Conservation (phyloP, 164 flowering plant genomes). For the Macadamia tetraphylla region DNA sequence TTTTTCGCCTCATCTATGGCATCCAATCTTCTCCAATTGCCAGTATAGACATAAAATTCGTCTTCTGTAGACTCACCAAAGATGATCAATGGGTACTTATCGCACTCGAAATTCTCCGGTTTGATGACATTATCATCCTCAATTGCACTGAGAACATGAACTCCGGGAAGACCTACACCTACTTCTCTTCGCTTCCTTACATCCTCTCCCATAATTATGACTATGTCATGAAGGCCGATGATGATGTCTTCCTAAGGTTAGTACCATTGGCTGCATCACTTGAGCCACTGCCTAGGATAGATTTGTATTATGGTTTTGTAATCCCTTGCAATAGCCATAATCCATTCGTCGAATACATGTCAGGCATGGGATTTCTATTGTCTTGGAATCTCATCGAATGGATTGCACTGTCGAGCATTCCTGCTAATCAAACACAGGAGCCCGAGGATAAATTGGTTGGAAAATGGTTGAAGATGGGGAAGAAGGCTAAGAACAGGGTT, state of each 20-base stretch:
- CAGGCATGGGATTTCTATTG: slow-evolving; percentile 60
- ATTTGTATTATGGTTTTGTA: slow-evolving; percentile 58
- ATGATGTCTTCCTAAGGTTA: slow-evolving; percentile 45
- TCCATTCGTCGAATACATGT: slow-evolving; percentile 57
- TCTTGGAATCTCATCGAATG: slow-evolving; percentile 70
- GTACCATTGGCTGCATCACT: slow-evolving; percentile 31
- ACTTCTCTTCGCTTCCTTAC: slow-evolving; percentile 47
- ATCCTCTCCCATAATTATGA: slow-evolving; percentile 30
- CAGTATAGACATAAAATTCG: slow-evolving; percentile 41
- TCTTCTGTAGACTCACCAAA: slow-evolving; percentile 60
- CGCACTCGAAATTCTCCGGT: slow-evolving; percentile 50
- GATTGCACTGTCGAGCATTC: slow-evolving; percentile 40
- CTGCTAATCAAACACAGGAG: slow-evolving; percentile 30
- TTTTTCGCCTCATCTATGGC: slow-evolving; percentile 57
- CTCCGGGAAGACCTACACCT: slow-evolving; percentile 58
- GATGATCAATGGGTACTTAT: slow-evolving; percentile 40
- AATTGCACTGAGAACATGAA: slow-evolving; percentile 66
- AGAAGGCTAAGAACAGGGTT: background rate
- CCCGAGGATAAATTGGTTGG: slow-evolving; percentile 41
- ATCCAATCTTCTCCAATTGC: slow-evolving; percentile 44
- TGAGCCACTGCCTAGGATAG: slow-evolving; percentile 31
- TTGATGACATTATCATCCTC: slow-evolving; percentile 57
- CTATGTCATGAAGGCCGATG: slow-evolving; percentile 68
- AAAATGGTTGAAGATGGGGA: too few species aligned
- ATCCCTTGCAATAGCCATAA: slow-evolving; percentile 52